These are phyloP conservation scores for Opeltia flavorubescens DNA, from an alignment of 495 filamentous ascomycete species.

Conservation along the genomic window DNA sequence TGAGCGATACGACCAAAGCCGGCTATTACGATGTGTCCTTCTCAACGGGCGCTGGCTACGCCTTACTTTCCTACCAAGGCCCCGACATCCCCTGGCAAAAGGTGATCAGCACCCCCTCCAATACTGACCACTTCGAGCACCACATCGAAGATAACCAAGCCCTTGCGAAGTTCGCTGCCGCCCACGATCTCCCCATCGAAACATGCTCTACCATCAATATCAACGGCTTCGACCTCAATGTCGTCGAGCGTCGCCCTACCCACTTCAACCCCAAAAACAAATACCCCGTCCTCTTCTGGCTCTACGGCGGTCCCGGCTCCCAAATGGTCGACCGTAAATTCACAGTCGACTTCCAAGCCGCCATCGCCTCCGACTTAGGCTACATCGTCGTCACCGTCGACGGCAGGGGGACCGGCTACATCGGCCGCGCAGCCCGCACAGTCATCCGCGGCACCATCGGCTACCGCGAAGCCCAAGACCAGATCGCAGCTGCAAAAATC, in stretches of 20 bases:
- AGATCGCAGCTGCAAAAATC: conserved; percentile 79
- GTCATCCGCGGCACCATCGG: conserved; percentile 75
- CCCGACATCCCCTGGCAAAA: conserved; percentile 87
- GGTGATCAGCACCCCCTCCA: conserved; percentile 68
- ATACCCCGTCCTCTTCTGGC: conserved; percentile 87
- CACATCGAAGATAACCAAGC: conserved; percentile 63
- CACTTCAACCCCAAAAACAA: conserved; percentile 75
- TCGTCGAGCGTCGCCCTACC: conserved; percentile 78
- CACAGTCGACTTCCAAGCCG: conserved; percentile 77
- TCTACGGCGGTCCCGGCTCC: conserved; percentile 84
- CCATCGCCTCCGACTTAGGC: conserved; percentile 71
- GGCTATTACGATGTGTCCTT: conserved; percentile 83
- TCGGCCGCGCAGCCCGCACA: conserved; percentile 70
- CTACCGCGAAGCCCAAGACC: conserved; percentile 71
- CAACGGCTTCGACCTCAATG: conserved; percentile 64
- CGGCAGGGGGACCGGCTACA: conserved; percentile 81
- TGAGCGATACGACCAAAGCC: conserved; percentile 64
- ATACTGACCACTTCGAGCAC: conserved; percentile 38
- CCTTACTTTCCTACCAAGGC: conserved; percentile 66
- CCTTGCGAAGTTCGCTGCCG: conserved; percentile 51
- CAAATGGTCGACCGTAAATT: conserved; percentile 77
- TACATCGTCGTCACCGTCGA: conserved; percentile 95
- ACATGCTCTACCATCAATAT: conserved; percentile 76
- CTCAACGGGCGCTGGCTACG: conserved; percentile 67
- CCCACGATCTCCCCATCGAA: conserved; percentile 71